Conservation (phyloP, 2,329 filamentous ascomycete genomes). For the Penicillium sp. region DNA sequence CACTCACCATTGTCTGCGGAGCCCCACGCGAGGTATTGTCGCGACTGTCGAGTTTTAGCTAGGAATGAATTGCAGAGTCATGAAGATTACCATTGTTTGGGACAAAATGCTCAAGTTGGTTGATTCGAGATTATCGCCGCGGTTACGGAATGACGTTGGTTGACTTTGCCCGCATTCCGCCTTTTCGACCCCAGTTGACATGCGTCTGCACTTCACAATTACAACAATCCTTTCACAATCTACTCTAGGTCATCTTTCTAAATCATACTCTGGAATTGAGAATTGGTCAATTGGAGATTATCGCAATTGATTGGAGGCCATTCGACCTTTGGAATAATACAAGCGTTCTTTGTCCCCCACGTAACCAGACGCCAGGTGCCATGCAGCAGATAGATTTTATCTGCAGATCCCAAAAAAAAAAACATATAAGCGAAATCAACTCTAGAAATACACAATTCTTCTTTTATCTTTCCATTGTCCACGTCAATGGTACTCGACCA, state of each 20-base stretch:
- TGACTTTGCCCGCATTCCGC: slow-evolving; percentile 1
- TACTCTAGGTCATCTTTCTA: not conserved
- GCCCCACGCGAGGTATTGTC: slow-evolving; percentile 95
- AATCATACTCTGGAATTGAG: not conserved
- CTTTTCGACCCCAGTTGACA: not conserved
- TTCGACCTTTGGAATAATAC: slow-evolving; percentile 1
- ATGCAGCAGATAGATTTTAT: slow-evolving; percentile 33
- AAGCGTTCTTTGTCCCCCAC: slow-evolving; percentile 8
- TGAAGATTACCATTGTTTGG: not conserved
- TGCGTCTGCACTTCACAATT: not conserved
- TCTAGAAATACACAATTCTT: slow-evolving; percentile 26
- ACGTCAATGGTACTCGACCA: not conserved
- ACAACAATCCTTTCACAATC: not conserved
- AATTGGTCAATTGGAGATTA: not conserved
- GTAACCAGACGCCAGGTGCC: slow-evolving; percentile 38
- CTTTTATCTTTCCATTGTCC: not conserved
- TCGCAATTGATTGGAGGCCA: not conserved
- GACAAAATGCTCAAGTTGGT: not conserved
- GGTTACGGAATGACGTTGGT: slow-evolving; percentile 1
- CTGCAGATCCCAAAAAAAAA: slow-evolving; percentile 1
- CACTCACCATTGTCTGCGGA: slow-evolving; percentile 78
- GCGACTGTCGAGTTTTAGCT: slow-evolving; percentile 64
- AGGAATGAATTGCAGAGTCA: not conserved
- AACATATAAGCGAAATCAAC: not conserved
- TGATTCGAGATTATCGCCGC: not conserved